Evolutionary conservation across 768 basidiomycete genomes (phyloP).

Genomic region (Lactarius vividus): DNA sequence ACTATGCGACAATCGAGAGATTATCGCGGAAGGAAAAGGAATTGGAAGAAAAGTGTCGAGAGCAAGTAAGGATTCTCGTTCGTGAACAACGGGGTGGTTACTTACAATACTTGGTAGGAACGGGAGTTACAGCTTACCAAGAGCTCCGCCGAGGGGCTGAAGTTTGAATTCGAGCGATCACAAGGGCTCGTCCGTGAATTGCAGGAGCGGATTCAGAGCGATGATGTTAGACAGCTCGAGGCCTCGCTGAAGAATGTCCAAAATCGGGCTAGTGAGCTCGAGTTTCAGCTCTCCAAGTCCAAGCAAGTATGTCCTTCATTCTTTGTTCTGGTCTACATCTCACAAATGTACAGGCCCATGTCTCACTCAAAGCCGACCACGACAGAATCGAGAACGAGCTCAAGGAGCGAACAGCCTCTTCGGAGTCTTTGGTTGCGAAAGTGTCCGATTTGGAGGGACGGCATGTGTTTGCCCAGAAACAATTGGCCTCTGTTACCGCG

Average conservation of each 20-base stretch:
- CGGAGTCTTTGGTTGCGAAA: constrained; percentile 47
- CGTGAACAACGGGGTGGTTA: not conserved
- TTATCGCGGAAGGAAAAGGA: constrained; percentile 54
- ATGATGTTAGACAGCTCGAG: constrained; percentile 76
- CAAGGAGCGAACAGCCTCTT: constrained; percentile 41
- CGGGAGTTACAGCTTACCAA: constrained; percentile 69
- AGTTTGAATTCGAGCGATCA: constrained; percentile 51
- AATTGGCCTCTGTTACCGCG: constrained; percentile 43
- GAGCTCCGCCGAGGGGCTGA: constrained; percentile 50
- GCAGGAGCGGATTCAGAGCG: constrained; percentile 79
- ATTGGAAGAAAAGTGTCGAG: constrained; percentile 46
- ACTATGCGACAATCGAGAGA: constrained; percentile 40
- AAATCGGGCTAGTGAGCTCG: constrained; percentile 78
- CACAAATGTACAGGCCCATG: constrained; percentile 46
- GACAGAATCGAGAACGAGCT: constrained; percentile 53
- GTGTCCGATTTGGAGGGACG: constrained; percentile 47
- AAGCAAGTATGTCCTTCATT: constrained; percentile 55
- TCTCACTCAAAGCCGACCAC: constrained; percentile 57
- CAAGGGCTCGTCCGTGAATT: constrained; percentile 64
- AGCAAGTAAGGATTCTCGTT: constrained; percentile 42
- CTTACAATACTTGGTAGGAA: constrained; percentile 47
- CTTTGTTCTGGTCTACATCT: constrained; percentile 5
- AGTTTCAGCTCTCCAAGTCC: constrained; percentile 75
- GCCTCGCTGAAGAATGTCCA: constrained; percentile 72
- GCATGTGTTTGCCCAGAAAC: constrained; percentile 40